Evolutionary conservation across 176 grass and related monocot genomes (phyloP), one percentile per base, ranked within the genome.

Genomic region (Phoenix dactylifera): DNA sequence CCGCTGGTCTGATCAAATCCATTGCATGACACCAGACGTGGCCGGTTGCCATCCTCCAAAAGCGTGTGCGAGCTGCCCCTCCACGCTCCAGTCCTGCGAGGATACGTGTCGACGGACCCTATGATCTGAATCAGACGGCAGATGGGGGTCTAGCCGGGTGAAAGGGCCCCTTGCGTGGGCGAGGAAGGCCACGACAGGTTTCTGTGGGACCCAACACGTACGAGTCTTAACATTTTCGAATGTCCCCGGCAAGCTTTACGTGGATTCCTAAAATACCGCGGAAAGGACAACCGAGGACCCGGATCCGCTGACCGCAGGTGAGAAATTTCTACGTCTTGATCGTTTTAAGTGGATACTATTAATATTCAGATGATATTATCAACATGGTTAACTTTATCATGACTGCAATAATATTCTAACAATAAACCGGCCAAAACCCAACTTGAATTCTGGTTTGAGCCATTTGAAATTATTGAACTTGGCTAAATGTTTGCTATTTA

Each of bases 141-240:
- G 2, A 3, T 0, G 20, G 1, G 65, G 5, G 65, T 72, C 77
- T 66, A 58, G 15, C 3, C 6, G 32, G 49, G 16, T 25, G 86
- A 87, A 54, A 77, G 80, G 30, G 29, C 77, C 74, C 56, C 24
- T 62, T 71, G 74, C 15, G 86, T 76, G 62, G 25, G 71, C 55
- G 52, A 62, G 72, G 10, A 16, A 16, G 3, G 71, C 86, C 86
- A 89, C 85, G 85, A 62, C 59, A n/a, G 44, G 14, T 7, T 23
- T 23, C n/a, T 22, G 66, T 22, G 66, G 48, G 15, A 53, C 26
- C 65, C 4, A 57, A 60, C 12, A 17, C 20, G 35, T 44, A 24
- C 58, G 9, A 15, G 54, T 3, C 35, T 44, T 44, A 3, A 9
- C 10, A 3, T 14, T 12, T 10, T 44, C n/a, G 55, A 44, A 39